These are phyloP conservation scores for Keqinozyma sinolaborantium DNA, from an alignment of 1,139 yeast species.

Conservation along the genomic window DNA sequence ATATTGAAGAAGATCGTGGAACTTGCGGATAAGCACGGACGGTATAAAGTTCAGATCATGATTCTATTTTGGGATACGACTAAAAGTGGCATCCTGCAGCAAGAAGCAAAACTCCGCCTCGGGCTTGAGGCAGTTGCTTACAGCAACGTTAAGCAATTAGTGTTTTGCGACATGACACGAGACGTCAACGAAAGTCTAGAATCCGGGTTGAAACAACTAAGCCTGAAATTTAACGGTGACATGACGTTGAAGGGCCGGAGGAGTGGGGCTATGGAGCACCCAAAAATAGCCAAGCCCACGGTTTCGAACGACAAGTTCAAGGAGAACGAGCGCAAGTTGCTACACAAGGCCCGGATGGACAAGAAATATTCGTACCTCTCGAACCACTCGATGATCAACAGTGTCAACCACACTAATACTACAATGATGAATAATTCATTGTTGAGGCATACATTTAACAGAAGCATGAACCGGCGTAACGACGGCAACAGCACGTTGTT, in stretches of 20 bases:
- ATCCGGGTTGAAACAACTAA: slow-evolving; percentile 21
- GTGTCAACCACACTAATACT: slow-evolving; percentile 1
- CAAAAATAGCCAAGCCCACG: slow-evolving; percentile 2
- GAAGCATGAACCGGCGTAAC: not conserved
- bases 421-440: slow-evolving; percentile 3
- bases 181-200: slow-evolving; percentile 27
- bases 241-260: slow-evolving; percentile 29
- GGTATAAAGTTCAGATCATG: slow-evolving; percentile 33
- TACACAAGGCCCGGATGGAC: slow-evolving; percentile 28
- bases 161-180: slow-evolving; percentile 35
- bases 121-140: slow-evolving; percentile 11
- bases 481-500: not conserved
- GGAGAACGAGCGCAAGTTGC: slow-evolving; percentile 20
- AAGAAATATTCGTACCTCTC: slow-evolving; percentile 33
- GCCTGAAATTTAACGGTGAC: slow-evolving; percentile 23
- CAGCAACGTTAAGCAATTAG: slow-evolving; percentile 15
- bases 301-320: slow-evolving; percentile 15
- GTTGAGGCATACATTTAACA: not conserved
- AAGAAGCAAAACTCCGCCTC: slow-evolving; percentile 16
- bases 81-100: slow-evolving; percentile 13
- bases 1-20: slow-evolving; percentile 37
- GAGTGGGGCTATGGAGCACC: slow-evolving; percentile 10
- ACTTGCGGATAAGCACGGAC: slow-evolving; percentile 32
- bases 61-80: slow-evolving; percentile 38
- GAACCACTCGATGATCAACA: slow-evolving; percentile 17